Conservation (phyloP, 2,329 filamentous ascomycete genomes). For the Apiospora marii region DNA sequence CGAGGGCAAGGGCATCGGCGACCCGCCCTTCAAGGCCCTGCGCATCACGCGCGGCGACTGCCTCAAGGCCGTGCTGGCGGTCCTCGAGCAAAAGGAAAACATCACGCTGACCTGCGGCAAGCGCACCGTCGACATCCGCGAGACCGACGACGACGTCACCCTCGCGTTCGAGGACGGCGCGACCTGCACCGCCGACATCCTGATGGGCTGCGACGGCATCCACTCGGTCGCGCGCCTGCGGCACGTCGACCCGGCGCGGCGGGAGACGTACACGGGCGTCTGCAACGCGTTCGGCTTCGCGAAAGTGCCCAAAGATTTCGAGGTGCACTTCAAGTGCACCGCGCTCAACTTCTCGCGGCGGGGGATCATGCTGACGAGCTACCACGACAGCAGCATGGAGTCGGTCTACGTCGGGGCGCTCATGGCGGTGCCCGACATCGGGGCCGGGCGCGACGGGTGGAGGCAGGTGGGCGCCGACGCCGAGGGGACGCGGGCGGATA, state of each 20-base stretch:
- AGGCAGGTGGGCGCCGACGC: conserved; percentile 27
- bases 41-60: conserved; percentile 27
- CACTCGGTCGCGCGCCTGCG: conserved; percentile 24
- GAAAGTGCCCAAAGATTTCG: background rate
- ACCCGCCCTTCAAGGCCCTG: conserved; percentile 26
- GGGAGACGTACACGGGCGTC: conserved; percentile 27
- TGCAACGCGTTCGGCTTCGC: conserved; percentile 28
- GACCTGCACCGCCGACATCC: conserved; percentile 15
- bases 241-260: conserved; percentile 26
- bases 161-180: conserved; percentile 22
- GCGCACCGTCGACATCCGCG: conserved; percentile 23
- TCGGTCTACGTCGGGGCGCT: conserved; percentile 27
- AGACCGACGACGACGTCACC: conserved; percentile 23
- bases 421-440: conserved; percentile 26
- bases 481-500: conserved; percentile 25
- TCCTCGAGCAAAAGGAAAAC: conserved; percentile 19
- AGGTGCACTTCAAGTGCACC: conserved; percentile 27
- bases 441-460: conserved; percentile 25
- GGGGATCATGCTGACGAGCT: conserved; percentile 26
- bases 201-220: conserved; percentile 29
- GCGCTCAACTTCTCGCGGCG: conserved; percentile 27
- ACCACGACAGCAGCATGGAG: conserved; percentile 25
- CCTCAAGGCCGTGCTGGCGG: conserved; percentile 28
- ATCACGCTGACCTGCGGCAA: conserved; percentile 25
- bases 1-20: conserved; percentile 25